Evolutionary conservation across 2,329 filamentous ascomycete genomes (phyloP), one percentile per base, ranked within the genome.

Genomic region (Dothiorella sarmentorum): DNA sequence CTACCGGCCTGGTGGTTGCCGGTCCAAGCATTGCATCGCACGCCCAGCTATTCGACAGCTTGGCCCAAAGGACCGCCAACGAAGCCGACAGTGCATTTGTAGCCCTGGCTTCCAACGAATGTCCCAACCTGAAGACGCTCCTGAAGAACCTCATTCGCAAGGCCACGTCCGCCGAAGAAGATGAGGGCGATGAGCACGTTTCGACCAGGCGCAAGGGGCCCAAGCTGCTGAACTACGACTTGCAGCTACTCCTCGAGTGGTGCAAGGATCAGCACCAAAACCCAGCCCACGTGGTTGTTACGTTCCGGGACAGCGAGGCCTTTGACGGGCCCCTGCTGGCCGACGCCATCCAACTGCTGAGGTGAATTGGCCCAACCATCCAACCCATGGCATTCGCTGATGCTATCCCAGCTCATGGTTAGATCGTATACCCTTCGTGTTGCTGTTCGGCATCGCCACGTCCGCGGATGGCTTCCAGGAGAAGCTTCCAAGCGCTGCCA

Each of bases 221-320:
- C 31, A 85, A 83, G 69, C 82, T 89, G 60, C 80, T 93, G 2
- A 87, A 90, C 65, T 94, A 93, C 69, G 90, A 94, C 67, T 79
- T 94, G 15, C 86, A 89, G 65, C 84, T 88, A 22, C 73, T 94
- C 27, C 76, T 85, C 61, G 79, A 82, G 24, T 85, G 82, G 70
- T 77, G 85, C 13, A 79, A 78, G 60, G 75, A 78, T 7, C 80
- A 81, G 35, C 70, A 73, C 22, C 80, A 80, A 27, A 70, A 73
- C 22, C 80, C 80, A 27, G 73, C 81, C 38, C 84, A 85, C 64
- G 81, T 93, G 9, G 81, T 90, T 53, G 77, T 95, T 49, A 85
- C 87, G 0, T 85, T 94, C 60, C 87, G 91, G 69, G 90, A 94
- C 67, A 91, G 88, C 62, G 90, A 94, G 72, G 89, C 87, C 0